A percentile compares a stretch with the other conserved stretches of the same genome.
Evolutionary conservation across 805 yeast genomes (phyloP).

Genomic region (Myxozyma nipponensis): DNA sequence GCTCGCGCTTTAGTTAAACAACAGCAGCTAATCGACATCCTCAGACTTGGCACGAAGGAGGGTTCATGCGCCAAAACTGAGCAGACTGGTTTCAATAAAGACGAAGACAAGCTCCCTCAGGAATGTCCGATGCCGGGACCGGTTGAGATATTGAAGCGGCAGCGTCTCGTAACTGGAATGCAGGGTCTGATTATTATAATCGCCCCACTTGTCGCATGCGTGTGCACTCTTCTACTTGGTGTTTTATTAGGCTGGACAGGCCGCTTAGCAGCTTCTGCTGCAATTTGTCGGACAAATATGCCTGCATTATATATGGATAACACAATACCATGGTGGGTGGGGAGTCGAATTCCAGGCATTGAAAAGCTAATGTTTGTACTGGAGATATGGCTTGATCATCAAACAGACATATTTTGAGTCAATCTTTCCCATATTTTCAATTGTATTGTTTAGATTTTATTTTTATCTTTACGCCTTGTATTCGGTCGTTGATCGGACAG

Average conservation of each 20-base stretch:
- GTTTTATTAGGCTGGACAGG: background rate
- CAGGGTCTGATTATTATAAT: background rate
- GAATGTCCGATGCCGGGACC: too few relatives aligned
- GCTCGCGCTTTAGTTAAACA: background rate
- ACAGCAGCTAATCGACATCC: background rate
- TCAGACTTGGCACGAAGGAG: background rate
- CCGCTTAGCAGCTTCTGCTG: background rate
- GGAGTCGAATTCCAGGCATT: constrained; percentile 15
- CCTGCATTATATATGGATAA: background rate
- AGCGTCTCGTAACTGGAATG: background rate
- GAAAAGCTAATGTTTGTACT: constrained; percentile 15
- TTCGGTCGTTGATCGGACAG: background rate
- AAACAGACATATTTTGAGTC: background rate
- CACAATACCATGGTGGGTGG: constrained; percentile 25
- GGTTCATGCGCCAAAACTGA: too few relatives aligned
- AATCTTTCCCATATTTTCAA: too few relatives aligned
- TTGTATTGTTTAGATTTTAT: background rate
- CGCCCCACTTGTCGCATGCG: background rate
- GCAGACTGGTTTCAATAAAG: too few relatives aligned
- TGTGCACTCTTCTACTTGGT: background rate
- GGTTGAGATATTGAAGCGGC: background rate
- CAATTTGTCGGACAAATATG: too few relatives aligned
- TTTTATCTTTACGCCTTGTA: background rate
- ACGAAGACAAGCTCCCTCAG: too few relatives aligned
- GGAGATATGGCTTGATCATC: constrained; percentile 15